Base-by-base conservation (phyloP, 768 basidiomycete genomes). In the Lanmaoa pseudosensibilis region DNA sequence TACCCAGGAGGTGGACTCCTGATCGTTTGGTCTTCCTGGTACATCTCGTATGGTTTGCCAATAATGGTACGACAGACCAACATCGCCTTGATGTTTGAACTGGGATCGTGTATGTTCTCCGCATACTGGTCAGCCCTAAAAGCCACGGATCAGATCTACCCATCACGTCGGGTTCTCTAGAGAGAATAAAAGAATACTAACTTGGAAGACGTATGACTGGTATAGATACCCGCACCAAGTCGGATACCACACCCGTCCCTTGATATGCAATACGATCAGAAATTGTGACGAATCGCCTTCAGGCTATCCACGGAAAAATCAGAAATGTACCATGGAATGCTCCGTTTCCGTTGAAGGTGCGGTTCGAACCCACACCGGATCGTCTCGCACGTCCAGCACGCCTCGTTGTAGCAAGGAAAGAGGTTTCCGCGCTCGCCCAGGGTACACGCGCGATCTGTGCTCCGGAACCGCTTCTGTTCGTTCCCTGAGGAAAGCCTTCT, bases 141-240 rank as follows among this genome's bases (percentile, higher is more conserved):
- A 54, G 10, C 9, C 7, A 36, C 32, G 0, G 9, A n/a, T 68
- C 9, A 59, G 54, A 39, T 39, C 13, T 1, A 16, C 19, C 1
- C 4, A 5, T 32, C 2, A 4, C 3, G n/a, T 38, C 21, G n/a
- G 27, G 36, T 5, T 36, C 36, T 47, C 16, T 15, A 41, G 3
- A 36, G 18, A 30, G 37, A 21, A 25, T 48, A 21, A 40, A 36
- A 3, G 3, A 25, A 41, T 16, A n/a, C 57, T 51, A 0, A 70
- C 67, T 69, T 70, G 38, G 66, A 65, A 32, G 68, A 65, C 1
- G 58, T 23, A 8, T 39, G 40, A 15, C 53, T 68, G 3, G 67
- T 63, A 30, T 69, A 70, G 21, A 69, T 58, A 23, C 67, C 67
- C 12, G 65, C 65, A 1, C 68, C 68, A 3, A 68, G 62, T 44